Evolutionary conservation across 169 alveolate species (phyloP).

Genomic region (Amoebophrya sp.): DNA sequence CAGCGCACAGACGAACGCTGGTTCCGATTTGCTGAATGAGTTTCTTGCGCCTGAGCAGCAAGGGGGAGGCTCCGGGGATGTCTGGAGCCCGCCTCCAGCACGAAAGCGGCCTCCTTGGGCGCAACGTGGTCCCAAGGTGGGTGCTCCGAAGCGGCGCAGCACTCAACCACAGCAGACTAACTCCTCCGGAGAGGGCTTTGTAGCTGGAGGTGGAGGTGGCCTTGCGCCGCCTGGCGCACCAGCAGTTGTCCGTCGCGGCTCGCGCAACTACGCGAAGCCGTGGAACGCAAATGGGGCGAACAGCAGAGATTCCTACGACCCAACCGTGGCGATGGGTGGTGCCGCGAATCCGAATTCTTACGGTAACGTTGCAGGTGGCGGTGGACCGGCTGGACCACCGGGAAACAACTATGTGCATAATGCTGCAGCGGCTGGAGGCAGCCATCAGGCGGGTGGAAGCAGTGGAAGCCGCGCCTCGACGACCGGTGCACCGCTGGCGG

Average conservation of each 20-base stretch:
- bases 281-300: no score
- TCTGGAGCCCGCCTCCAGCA: not conserved
- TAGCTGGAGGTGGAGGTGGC: not conserved
- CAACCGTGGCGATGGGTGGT: no score
- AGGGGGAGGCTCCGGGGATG: not conserved
- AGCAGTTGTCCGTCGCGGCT: not conserved
- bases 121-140: not conserved
- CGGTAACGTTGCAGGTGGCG: no score
- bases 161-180: not conserved
- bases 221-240: not conserved
- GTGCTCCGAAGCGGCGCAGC: not conserved
- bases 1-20: not conserved
- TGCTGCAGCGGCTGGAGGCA: no score
- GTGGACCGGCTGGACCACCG: no score
- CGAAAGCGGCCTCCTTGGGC: not conserved
- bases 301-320: no score
- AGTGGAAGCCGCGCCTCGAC: no score
- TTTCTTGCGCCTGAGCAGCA: not conserved
- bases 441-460: no score
- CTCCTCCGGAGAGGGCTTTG: not conserved
- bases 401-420: no score
- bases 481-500: no score
- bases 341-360: no score
- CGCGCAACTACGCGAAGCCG: not conserved
- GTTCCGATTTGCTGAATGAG: not conserved